These are phyloP conservation scores for Podaxis sp. DNA, from an alignment of 768 basidiomycete species.

Conservation along the genomic window DNA sequence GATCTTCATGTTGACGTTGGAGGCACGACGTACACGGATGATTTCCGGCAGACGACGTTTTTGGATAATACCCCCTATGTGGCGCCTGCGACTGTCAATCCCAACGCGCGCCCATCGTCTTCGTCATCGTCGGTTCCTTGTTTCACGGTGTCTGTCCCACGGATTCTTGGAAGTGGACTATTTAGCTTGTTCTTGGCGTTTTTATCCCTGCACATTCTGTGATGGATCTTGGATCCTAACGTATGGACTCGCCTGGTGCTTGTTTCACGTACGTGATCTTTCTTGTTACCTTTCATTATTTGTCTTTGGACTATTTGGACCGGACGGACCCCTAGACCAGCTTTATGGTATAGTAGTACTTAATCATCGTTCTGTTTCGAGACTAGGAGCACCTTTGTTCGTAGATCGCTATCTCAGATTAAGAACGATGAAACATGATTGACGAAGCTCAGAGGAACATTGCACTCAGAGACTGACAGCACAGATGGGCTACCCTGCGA, in stretches of 20 bases:
- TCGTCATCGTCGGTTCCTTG: constrained; percentile 10
- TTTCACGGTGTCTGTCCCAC: not conserved
- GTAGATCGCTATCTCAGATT: not conserved
- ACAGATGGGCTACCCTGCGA: too few relatives aligned
- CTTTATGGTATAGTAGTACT: not conserved
- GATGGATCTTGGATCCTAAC: not conserved
- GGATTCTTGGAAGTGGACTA: not conserved
- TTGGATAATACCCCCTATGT: constrained; percentile 30
- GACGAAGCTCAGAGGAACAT: not conserved
- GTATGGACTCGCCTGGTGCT: not conserved
- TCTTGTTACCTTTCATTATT: not conserved
- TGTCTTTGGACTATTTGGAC: constrained; percentile 2
- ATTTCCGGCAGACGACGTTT: constrained; percentile 26
- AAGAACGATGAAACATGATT: not conserved
- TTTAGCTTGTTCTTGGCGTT: not conserved
- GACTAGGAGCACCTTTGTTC: not conserved
- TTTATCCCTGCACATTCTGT: not conserved
- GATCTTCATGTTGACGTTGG: constrained; percentile 27
- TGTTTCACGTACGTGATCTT: not conserved
- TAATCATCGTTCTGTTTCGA: constrained; percentile 1
- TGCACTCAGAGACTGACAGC: not conserved
- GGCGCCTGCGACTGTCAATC: constrained; percentile 24
- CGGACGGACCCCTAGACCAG: not conserved
- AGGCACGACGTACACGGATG: constrained; percentile 27
- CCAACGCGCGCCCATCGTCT: constrained; percentile 17